Conservation (phyloP, 306 rosid genomes). For the Begonia masoniana region DNA sequence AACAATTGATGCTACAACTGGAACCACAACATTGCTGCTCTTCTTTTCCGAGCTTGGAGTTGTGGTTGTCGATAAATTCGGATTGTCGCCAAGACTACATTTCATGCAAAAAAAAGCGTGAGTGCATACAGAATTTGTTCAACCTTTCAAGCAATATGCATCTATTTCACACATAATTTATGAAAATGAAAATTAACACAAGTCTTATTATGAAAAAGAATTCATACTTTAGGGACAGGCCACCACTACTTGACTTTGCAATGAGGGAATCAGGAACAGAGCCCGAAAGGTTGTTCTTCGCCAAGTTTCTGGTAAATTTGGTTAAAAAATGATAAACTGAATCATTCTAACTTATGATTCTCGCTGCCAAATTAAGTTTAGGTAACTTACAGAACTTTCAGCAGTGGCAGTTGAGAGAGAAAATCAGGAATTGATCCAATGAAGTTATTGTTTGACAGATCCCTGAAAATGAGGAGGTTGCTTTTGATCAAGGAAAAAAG, state of each 20-base stretch:
- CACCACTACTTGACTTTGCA: conserved; percentile 12
- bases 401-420: not conserved
- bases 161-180: not conserved
- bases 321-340: not conserved
- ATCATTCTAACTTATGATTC: not conserved
- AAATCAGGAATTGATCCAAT: not conserved
- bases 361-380: not conserved
- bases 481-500: not conserved
- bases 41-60: conserved; percentile 1
- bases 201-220: not conserved
- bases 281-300: conserved; percentile 24
- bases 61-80: conserved; percentile 10
- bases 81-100: conserved; percentile 22
- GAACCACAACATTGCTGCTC: conserved; percentile 15
- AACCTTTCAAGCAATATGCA: not conserved
- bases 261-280: conserved; percentile 18
- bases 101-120: not conserved
- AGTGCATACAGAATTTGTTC: not conserved
- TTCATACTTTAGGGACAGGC: conserved; percentile 17
- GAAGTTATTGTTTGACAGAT: conserved; percentile 18
- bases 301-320: conserved; percentile 15
- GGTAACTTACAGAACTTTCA: conserved; percentile 26
- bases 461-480: conserved; percentile 27
- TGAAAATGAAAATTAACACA: not conserved
- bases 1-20: conserved; percentile 7